Evolutionary conservation across 257 asterid species (phyloP).

Genomic region (Solanum virginianum): DNA sequence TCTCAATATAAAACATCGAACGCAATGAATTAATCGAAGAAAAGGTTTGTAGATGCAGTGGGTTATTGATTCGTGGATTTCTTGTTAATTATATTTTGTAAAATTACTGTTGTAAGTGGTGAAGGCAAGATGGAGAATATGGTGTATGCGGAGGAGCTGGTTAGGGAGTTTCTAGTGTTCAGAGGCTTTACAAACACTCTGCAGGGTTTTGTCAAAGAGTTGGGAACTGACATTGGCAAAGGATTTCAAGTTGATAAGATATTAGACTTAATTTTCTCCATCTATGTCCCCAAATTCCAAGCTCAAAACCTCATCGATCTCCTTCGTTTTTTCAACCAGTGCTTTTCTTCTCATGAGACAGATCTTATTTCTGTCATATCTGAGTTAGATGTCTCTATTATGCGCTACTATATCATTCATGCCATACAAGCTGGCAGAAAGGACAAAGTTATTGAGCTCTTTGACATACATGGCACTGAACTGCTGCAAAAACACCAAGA

Average conservation of each 20-base stretch:
- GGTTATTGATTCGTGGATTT: too few species aligned
- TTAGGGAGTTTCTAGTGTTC: conserved; percentile 74
- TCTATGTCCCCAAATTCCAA: conserved; percentile 69
- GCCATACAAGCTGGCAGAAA: conserved; percentile 58
- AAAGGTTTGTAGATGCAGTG: too few species aligned
- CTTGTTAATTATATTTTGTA: too few species aligned
- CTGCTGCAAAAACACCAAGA: conserved; percentile 56
- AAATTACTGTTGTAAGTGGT: background rate
- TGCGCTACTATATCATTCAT: conserved; percentile 60
- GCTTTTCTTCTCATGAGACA: conserved; percentile 54
- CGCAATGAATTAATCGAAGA: too few species aligned
- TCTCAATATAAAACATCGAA: too few species aligned
- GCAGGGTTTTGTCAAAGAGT: conserved; percentile 69
- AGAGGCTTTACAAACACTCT: conserved; percentile 81
- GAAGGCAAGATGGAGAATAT: conserved; percentile 47
- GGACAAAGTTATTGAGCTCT: conserved; percentile 70
- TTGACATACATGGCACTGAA: conserved; percentile 45
- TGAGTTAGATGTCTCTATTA: conserved; percentile 49
- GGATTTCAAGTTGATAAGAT: conserved; percentile 81
- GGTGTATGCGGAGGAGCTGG: conserved; percentile 77
- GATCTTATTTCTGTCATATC: conserved; percentile 26
- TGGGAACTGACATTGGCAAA: conserved; percentile 73
- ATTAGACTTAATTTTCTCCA: conserved; percentile 65
- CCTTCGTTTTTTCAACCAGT: conserved; percentile 52
- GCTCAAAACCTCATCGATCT: conserved; percentile 56